phyloP scores from a whole-genome alignment of 2,329 filamentous ascomycete genomes.

The Rhynchosporium graminicola region DNA sequence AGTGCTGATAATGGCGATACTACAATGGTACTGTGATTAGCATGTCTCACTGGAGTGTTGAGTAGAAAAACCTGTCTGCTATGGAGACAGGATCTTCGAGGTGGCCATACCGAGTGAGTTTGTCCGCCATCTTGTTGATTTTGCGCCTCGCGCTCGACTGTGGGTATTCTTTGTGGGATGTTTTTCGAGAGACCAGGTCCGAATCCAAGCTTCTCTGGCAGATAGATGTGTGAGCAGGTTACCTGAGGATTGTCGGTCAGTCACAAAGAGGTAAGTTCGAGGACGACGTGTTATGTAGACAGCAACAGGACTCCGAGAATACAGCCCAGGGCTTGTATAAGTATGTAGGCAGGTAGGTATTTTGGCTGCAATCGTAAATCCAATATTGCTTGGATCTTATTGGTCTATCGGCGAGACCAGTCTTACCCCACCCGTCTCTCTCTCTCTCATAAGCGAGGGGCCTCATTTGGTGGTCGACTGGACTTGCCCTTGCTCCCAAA shows the following conservation, averaged over 20 bases:
- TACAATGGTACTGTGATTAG: conserved; percentile 19
- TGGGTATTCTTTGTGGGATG: conserved; percentile 12
- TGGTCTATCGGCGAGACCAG: neutral
- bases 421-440: neutral
- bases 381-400: conserved; percentile 2
- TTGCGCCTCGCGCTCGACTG: conserved; percentile 16
- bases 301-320: neutral
- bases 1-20: conserved; percentile 97
- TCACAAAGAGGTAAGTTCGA: conserved; percentile 1
- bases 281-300: neutral
- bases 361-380: conserved; percentile 7
- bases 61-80: neutral
- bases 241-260: neutral
- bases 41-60: neutral
- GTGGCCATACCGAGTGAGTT: conserved; percentile 79
- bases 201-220: too few species aligned
- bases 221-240: neutral
- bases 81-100: neutral
- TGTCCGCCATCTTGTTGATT: conserved; percentile 72
- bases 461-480: neutral
- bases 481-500: neutral
- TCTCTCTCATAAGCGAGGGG: conserved; percentile 4
- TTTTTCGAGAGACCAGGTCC: neutral
- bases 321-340: neutral
- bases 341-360: neutral